Evolutionary conservation across 78 protist species (phyloP), one percentile per base, ranked within the genome.

Genomic region (Dictyostelium purpureum): DNA sequence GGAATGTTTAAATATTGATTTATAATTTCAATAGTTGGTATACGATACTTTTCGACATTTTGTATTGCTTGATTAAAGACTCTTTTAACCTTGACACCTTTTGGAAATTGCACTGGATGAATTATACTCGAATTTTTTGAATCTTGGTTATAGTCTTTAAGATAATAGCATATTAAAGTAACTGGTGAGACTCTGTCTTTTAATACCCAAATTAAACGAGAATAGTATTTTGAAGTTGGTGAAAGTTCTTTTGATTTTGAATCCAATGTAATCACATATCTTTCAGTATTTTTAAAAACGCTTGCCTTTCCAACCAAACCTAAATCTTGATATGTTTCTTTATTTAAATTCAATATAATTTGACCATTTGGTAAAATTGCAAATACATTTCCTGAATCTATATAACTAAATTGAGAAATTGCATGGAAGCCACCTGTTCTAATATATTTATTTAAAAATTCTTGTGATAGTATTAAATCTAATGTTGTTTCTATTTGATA

Each of bases 361-460:
- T 38, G 71, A 21, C 47, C 67, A 61, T 85, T 33, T 38, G 92
- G 83, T 59, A 85, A n/a, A 74, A 85, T 73, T 42, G 92, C 92
- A 7, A 85, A 81, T 19, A 70, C 80, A 73, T 85, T 85, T 28
- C 92, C 92, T 11, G 70, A 45, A 73, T 85, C 92, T 11, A 85
- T 52, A 38, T 43, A 16, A 56, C 26, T 59, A 0, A 74, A 42
- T 59, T 85, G 92, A 35, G 92, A 74, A 7, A 85, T 26, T 73
- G 77, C 92, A 73, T 31, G 5, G 61, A 85, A 85, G 5, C 82
- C 92, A 73, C 92, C 92, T 26, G 51, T 47, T 7, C 59, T 73
- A 4, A 85, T 85, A 73, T 59, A 85, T 19, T 24, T 45, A 31
- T 70, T 63, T 19, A 85, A 31, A 37, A 85, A 85, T 0, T 31